Evolutionary conservation across 805 yeast genomes (phyloP), one percentile per base, ranked within the genome.

Genomic region (Debaryomyces hansenii): DNA sequence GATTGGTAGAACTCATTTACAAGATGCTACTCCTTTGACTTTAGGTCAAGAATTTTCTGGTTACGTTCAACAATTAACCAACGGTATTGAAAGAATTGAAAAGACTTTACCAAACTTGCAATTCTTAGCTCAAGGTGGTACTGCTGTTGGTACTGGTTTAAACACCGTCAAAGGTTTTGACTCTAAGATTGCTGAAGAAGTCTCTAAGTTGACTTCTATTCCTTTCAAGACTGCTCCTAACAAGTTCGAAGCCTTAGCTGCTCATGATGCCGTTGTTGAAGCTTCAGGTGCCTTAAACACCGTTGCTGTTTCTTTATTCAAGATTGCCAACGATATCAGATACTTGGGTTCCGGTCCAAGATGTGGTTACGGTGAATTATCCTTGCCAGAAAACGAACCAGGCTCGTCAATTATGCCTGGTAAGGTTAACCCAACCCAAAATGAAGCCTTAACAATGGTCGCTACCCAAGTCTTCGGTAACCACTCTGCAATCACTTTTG

Each of bases 321-420:
- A 94, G 80, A 94, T 94, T 60, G 98, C 97, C 60, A 90, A 94
- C 72, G 99, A 94, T 70, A 94, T 94, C 70, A 83, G 99, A 75
- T 94, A 94, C 81, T 83, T 94, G 59, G 99, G 98, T 54, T 89
- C 97, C 40, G 99, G 99, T 62, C 99, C 99, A 66, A 87, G 99
- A 77, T 94, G 99, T 75, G 99, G 99, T 53, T 94, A 94, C 74
- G 97, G 97, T 47, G 99, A 94, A 75, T 82, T 94, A 58, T 66
- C 90, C 21, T 78, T 94, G 59, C 99, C 99, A 53, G 98, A 92
- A 77, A 94, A 94, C 72, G 99, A 94, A 77, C 99, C 99, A 47
- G 99, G 99, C 64, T 90, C 97, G 49, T 90, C 97, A 24, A 94
- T 94, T 72, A 94, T 94, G 99, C 99, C 99, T 44, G 99, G 99